These are phyloP conservation scores for Begonia loranthoides DNA, from an alignment of 306 rosid species.

Conservation along the genomic window DNA sequence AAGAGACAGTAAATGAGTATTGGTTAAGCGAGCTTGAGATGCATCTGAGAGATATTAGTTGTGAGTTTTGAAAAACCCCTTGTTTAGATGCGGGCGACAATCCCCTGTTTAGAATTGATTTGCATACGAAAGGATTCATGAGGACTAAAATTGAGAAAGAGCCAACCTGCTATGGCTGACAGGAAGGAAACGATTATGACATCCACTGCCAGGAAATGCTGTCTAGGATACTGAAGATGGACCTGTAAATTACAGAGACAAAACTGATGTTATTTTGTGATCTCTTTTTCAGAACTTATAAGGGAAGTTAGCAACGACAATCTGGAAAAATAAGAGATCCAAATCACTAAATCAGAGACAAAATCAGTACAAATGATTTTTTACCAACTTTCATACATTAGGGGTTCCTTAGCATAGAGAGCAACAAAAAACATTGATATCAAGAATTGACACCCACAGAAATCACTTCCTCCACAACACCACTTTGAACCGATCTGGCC, in stretches of 20 bases:
- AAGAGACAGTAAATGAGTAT: constrained; percentile 10
- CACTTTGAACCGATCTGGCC: neutral
- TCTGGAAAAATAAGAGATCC: neutral
- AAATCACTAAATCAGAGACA: neutral
- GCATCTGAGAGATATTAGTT: constrained; percentile 2
- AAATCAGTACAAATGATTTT: neutral
- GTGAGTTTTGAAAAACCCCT: neutral
- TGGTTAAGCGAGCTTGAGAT: neutral
- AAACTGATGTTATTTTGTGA: too few relatives aligned
- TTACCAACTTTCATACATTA: neutral
- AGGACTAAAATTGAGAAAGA: neutral
- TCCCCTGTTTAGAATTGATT: neutral
- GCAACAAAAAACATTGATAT: constrained; percentile 14
- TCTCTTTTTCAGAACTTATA: too few relatives aligned
- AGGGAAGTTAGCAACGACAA: neutral
- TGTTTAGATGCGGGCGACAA: neutral
- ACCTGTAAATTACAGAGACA: too few relatives aligned
- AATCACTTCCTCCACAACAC: constrained; percentile 15
- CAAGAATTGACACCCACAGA: constrained; percentile 27
- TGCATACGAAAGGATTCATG: neutral
- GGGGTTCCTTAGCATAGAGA: constrained; percentile 13
- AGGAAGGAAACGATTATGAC: too few relatives aligned
- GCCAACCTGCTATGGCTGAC: neutral
- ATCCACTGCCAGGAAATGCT: too few relatives aligned
- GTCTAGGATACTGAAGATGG: too few relatives aligned